Base-by-base conservation (phyloP, 768 basidiomycete species). In the Tulasnella sp. region DNA sequence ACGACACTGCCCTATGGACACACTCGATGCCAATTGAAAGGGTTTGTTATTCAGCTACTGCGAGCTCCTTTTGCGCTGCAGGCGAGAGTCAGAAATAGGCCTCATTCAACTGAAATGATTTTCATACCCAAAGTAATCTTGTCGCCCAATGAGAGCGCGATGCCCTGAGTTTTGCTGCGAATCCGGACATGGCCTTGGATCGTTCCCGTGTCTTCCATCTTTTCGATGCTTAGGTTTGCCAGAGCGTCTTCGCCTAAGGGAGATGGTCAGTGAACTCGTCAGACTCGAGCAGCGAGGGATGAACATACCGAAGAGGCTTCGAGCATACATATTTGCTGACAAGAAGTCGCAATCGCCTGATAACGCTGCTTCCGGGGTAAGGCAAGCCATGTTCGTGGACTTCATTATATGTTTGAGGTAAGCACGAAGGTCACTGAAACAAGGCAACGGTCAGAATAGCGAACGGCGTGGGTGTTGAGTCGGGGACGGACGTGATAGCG, bases 331-430 rank as follows among this genome's bases (percentile, higher is more conserved):
- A 82, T 99, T 98, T 36, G 96, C 97, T 8, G 93, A 94, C 42
- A 99, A 85, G 89, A 98, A 99, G 84, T 96, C 93, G 81, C 96
- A 99, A 78, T 99, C 96, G 71, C 97, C 97, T 29, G 94, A 94
- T 72, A 94, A 88, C 7, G 90, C 91, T 8, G 88, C 89, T 36
- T 91, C 91, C 0, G 97, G 96, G 22, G 97, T 99, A 34, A 99
- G 87, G 81, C 96, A 96, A 12, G 94, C 90, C 96, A 99, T 98
- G 82, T 99, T 98, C 67, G 97, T 99, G 25, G 93, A 90, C 80
- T 92, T 91, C 93, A 98, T 96, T 82, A 99, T 92, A 80, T 98
- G 94, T 77, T 91, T 87, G 76, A 99, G 88, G 85, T 97, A 97
- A 78, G 91, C 89, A 58, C 93, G 92, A 29, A 95, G 91, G 79